These are phyloP conservation scores for Saksenaea vasiformis DNA, from an alignment of 371 early-diverging fungal species.

Conservation along the genomic window DNA sequence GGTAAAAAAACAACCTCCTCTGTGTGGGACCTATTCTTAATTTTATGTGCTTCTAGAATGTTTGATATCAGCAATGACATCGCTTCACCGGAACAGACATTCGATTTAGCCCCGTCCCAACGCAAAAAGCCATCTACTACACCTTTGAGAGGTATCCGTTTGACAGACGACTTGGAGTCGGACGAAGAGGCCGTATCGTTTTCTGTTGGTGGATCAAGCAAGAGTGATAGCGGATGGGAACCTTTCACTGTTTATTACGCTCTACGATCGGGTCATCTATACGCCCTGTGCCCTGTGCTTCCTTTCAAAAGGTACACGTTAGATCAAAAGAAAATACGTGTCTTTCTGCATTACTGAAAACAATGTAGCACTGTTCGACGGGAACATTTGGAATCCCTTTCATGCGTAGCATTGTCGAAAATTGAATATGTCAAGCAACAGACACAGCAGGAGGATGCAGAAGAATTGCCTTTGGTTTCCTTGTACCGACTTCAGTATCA, in stretches of 20 bases:
- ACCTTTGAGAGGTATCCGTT: slow-evolving; percentile 16
- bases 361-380: slow-evolving; percentile 26
- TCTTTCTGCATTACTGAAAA: background rate
- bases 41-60: slow-evolving; percentile 25
- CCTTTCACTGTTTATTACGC: slow-evolving; percentile 45
- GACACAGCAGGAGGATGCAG: background rate
- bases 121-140: background rate
- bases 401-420: slow-evolving; percentile 34
- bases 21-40: background rate
- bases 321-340: background rate
- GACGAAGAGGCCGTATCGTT: slow-evolving; percentile 52
- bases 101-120: slow-evolving; percentile 40
- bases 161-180: slow-evolving; percentile 30
- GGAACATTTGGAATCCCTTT: slow-evolving; percentile 38
- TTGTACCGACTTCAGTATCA: slow-evolving; percentile 35
- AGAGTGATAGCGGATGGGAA: slow-evolving; percentile 42
- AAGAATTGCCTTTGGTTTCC: slow-evolving; percentile 17
- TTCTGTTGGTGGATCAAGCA: slow-evolving; percentile 33
- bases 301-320: slow-evolving; percentile 38
- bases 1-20: slow-evolving; percentile 22
- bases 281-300: slow-evolving; percentile 46
- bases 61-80: slow-evolving; percentile 42
- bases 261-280: slow-evolving; percentile 41
- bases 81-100: slow-evolving; percentile 42
- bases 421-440: slow-evolving; percentile 15